phyloP scores from a whole-genome alignment of 169 alveolate genomes.

The Plasmodium berghei region DNA sequence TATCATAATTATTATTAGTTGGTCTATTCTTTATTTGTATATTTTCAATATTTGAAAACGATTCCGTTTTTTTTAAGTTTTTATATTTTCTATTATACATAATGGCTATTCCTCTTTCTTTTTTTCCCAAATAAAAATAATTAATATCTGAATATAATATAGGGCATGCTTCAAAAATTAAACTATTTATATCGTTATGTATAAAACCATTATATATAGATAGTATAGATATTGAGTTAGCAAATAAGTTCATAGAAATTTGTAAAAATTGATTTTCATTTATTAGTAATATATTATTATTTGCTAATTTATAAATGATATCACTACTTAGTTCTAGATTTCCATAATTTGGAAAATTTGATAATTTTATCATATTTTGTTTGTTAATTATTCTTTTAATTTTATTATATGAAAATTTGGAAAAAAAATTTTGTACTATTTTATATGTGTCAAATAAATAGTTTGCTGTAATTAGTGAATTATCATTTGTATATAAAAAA shows the following conservation, averaged over 20 bases:
- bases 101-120: slow-evolving; percentile 11
- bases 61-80: neutral
- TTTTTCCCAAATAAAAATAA: slow-evolving; percentile 29
- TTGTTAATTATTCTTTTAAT: neutral
- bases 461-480: neutral
- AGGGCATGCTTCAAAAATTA: slow-evolving; percentile 18
- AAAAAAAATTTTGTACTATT: slow-evolving; percentile 14
- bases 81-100: neutral
- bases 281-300: slow-evolving; percentile 4
- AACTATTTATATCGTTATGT: neutral
- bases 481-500: slow-evolving; percentile 2
- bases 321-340: neutral
- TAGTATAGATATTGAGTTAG: neutral
- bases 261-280: slow-evolving; percentile 28
- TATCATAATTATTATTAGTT: neutral
- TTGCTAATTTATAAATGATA: neutral
- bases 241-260: slow-evolving; percentile 12
- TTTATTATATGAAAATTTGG: slow-evolving; percentile 7
- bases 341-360: neutral
- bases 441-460: slow-evolving; percentile 26
- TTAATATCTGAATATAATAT: slow-evolving; percentile 20
- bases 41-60: neutral
- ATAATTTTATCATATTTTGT: neutral
- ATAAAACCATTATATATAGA: slow-evolving; percentile 9
- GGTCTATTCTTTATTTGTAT: too few species aligned